These are phyloP conservation scores for Penicillium alfredii DNA, from an alignment of 495 filamentous ascomycete species.

Conservation along the genomic window DNA sequence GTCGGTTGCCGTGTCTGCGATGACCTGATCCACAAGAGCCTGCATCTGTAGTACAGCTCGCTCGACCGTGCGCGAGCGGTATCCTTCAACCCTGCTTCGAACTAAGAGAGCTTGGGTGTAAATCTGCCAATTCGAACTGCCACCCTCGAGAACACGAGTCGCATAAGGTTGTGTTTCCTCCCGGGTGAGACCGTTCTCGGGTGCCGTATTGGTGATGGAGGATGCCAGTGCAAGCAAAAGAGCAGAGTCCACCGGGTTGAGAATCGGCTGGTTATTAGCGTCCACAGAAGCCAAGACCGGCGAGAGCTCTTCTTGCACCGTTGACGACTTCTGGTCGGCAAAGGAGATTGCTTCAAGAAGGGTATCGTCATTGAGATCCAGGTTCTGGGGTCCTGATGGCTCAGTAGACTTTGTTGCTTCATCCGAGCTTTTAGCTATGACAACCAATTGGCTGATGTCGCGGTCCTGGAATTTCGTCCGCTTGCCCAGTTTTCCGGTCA, in stretches of 20 bases:
- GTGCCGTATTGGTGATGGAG: constrained; percentile 82
- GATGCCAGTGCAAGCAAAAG: constrained; percentile 77
- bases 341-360: constrained; percentile 84
- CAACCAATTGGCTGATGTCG: constrained; percentile 84
- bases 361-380: constrained; percentile 88
- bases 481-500: constrained; percentile 85
- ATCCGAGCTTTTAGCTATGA: constrained; percentile 70
- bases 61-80: constrained; percentile 78
- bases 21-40: constrained; percentile 90
- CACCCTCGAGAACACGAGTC: constrained; percentile 77
- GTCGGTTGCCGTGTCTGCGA: constrained; percentile 69
- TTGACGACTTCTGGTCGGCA: constrained; percentile 42
- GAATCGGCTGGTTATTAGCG: constrained; percentile 73
- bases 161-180: constrained; percentile 93
- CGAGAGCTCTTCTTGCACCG: constrained; percentile 53
- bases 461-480: constrained; percentile 88
- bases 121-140: constrained; percentile 94
- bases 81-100: constrained; percentile 81
- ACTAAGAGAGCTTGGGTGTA: constrained; percentile 91
- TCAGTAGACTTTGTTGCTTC: constrained; percentile 14
- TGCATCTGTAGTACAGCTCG: constrained; percentile 89
- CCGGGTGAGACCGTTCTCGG: constrained; percentile 75
- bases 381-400: constrained; percentile 50
- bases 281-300: constrained; percentile 54
- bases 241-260: constrained; percentile 76